Evolutionary conservation across 352 stramenopile genomes (phyloP).

Genomic region (Globisporangium heterothallicum): DNA sequence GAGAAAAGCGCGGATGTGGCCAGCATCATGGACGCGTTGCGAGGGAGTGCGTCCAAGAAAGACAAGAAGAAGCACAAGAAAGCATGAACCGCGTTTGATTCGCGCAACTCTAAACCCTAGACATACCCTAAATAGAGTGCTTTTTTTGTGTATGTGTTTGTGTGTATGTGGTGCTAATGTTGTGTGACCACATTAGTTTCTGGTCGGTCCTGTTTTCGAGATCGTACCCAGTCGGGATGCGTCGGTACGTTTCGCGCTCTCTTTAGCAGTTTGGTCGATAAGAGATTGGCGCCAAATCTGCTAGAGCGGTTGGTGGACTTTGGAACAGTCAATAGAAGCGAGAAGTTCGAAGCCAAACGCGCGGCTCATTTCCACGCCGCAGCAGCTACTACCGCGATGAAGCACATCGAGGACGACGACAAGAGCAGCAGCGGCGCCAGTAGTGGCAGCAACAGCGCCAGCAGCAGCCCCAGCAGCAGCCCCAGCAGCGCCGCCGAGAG

Average conservation of each 20-base stretch:
- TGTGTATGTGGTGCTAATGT: background rate
- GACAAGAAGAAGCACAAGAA: slow-evolving; percentile 38
- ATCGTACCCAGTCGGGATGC: background rate
- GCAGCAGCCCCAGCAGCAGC: slow-evolving; percentile 25
- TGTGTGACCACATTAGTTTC: background rate
- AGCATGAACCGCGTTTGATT: slow-evolving; percentile 2
- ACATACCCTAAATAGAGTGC: slow-evolving; percentile 1
- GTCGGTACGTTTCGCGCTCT: slow-evolving; percentile 2
- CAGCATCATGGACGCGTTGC: slow-evolving; percentile 64
- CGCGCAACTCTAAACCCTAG: background rate
- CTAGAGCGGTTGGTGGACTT: slow-evolving; percentile 1
- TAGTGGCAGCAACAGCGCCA: slow-evolving; percentile 8
- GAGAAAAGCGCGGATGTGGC: slow-evolving; percentile 47
- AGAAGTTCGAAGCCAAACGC: background rate
- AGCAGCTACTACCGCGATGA: slow-evolving; percentile 10
- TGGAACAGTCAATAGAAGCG: background rate
- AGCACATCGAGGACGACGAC: slow-evolving; percentile 27
- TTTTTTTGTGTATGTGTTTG: background rate
- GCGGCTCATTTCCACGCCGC: background rate
- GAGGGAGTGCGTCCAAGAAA: slow-evolving; percentile 19
- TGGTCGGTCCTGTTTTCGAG: background rate
- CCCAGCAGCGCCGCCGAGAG: slow-evolving; percentile 20
- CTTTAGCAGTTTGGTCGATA: background rate
- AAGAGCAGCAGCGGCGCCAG: slow-evolving; percentile 24
- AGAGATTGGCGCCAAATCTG: slow-evolving; percentile 8